phyloP scores from a whole-genome alignment of 2,329 filamentous ascomycete species.

The Sporothrix pallida region DNA sequence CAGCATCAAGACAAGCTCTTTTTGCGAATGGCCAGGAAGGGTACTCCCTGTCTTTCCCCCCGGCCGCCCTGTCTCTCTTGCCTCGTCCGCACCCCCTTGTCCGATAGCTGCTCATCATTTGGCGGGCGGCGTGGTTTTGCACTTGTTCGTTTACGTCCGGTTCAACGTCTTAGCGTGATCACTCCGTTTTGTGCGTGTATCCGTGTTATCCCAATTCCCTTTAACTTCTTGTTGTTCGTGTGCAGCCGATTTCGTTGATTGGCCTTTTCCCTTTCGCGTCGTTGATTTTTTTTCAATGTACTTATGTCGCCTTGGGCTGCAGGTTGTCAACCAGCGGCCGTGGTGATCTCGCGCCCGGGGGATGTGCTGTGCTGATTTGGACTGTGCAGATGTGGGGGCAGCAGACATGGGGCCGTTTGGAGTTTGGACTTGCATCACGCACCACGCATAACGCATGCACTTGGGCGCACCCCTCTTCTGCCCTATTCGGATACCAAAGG shows the following conservation, averaged over 20 bases:
- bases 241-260: not conserved
- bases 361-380: not conserved
- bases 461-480: not conserved
- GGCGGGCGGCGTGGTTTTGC: not conserved
- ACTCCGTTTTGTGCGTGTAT: slow-evolving; percentile 7
- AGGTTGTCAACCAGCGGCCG: not conserved
- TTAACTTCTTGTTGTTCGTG: not conserved
- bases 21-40: not conserved
- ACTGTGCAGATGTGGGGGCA: not conserved
- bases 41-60: slow-evolving; percentile 5
- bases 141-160: not conserved
- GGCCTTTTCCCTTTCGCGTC: not conserved
- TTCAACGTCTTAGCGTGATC: slow-evolving; percentile 4
- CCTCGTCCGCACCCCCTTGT: not conserved
- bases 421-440: not conserved
- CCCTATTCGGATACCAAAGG: not conserved
- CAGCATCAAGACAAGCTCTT: slow-evolving; percentile 12
- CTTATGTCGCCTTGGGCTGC: not conserved
- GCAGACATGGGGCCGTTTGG: not conserved
- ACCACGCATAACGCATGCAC: not conserved
- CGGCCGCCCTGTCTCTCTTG: not conserved
- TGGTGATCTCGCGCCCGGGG: not conserved
- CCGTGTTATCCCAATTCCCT: not conserved
- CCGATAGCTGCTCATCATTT: slow-evolving; percentile 13
- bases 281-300: too few species aligned